phyloP scores from a whole-genome alignment of 2,329 filamentous ascomycete species.

The Hypocreales sp. region DNA sequence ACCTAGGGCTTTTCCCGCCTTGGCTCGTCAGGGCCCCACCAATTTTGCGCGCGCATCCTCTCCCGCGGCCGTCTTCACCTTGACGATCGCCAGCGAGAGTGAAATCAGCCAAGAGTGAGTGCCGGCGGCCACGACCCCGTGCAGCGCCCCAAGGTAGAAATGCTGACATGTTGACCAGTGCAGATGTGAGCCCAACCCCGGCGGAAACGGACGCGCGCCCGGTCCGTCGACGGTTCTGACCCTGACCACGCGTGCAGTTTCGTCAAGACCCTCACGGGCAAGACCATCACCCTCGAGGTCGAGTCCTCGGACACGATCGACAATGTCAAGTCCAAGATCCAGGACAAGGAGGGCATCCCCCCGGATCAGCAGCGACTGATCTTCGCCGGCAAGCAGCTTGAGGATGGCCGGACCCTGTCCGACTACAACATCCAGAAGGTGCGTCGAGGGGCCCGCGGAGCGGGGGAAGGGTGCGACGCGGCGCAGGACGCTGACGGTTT shows the following conservation, averaged over 20 bases:
- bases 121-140: conserved; percentile 1
- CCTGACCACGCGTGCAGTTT: too few relatives aligned
- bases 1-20: conserved; percentile 21
- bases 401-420: conserved; percentile 90
- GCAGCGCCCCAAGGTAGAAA: too few relatives aligned
- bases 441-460: too few relatives aligned
- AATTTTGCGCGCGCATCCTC: conserved; percentile 25
- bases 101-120: conserved; percentile 45
- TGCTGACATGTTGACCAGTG: conserved; percentile 54
- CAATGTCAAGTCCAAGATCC: conserved; percentile 99
- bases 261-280: conserved; percentile 99
- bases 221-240: conserved; percentile 14
- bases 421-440: conserved; percentile 99
- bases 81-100: conserved; percentile 21
- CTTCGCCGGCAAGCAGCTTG: conserved; percentile 97
- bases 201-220: conserved; percentile 9
- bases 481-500: conserved; percentile 14
- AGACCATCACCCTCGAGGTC: conserved; percentile 99
- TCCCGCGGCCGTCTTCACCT: conserved; percentile 14
- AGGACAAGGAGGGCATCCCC: conserved; percentile 98
- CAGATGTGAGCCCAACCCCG: conserved; percentile 59
- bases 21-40: conserved; percentile 22
- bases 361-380: conserved; percentile 97
- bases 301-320: conserved; percentile 98
- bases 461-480: too few relatives aligned